phyloP scores from a whole-genome alignment of 148 eudicot species.

The Silene uniflora region DNA sequence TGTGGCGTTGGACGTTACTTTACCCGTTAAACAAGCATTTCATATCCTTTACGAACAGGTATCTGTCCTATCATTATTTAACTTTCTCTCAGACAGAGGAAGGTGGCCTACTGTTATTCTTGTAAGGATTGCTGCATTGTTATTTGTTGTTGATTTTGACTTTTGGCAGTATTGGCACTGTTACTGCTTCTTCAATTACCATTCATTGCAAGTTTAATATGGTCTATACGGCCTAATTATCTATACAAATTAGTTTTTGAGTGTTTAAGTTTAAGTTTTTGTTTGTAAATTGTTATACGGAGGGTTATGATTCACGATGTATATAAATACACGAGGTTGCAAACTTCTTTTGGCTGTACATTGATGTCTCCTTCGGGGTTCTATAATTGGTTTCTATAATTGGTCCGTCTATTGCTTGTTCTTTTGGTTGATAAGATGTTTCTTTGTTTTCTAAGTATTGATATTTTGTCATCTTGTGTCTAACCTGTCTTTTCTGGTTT shows the following conservation, averaged over 20 bases:
- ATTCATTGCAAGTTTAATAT: background rate
- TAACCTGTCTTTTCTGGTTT: constrained; percentile 14
- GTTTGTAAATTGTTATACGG: background rate
- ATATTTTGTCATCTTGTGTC: background rate
- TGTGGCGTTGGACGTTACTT: constrained; percentile 70
- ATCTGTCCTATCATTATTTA: background rate
- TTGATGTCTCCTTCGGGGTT: background rate
- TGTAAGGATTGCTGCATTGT: background rate
- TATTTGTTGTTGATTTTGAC: background rate
- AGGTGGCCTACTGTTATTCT: background rate
- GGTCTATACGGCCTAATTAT: background rate
- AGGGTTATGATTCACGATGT: background rate
- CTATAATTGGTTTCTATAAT: background rate
- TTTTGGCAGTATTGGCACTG: no score
- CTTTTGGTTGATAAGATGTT: background rate
- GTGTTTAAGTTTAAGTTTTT: background rate
- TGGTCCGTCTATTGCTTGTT: background rate
- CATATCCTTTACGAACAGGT: constrained; percentile 97
- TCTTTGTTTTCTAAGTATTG: background rate
- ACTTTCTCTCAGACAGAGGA: background rate
- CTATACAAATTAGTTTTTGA: background rate
- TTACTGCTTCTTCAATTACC: background rate
- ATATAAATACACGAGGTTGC: background rate
- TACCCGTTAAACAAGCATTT: constrained; percentile 97
- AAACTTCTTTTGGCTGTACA: no score